Percentiles rank a stretch among this genome's conserved stretches.
phyloP scores from a whole-genome alignment of 345 rosid genomes.

The Excoecaria cochinchinensis region DNA sequence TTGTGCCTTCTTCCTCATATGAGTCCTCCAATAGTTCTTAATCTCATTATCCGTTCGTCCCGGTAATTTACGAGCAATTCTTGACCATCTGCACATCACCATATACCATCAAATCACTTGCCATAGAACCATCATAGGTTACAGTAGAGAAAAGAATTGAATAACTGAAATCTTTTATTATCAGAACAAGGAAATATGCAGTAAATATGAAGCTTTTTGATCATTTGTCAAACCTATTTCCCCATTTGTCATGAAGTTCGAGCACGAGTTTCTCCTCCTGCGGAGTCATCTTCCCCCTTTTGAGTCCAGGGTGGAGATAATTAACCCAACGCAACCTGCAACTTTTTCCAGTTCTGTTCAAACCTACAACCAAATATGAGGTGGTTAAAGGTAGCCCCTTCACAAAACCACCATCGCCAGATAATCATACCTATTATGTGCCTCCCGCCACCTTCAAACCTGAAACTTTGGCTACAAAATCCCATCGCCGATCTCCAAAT shows the following conservation, averaged over 20 bases:
- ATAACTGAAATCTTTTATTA: neutral
- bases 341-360: conserved; percentile 97
- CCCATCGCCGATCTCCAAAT: conserved; percentile 98
- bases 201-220: neutral
- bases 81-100: conserved; percentile 73
- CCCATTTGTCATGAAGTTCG: conserved; percentile 94
- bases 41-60: conserved; percentile 97
- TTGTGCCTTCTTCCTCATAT: conserved; percentile 84
- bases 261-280: conserved; percentile 90
- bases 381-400: conserved; percentile 53
- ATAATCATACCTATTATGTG: conserved; percentile 68
- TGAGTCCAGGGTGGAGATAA: conserved; percentile 94
- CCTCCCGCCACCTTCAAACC: conserved; percentile 99
- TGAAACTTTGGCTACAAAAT: conserved; percentile 96
- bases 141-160: neutral
- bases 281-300: conserved; percentile 93
- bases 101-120: neutral
- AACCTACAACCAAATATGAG: conserved; percentile 79
- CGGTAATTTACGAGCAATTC: conserved; percentile 86
- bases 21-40: conserved; percentile 96
- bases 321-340: conserved; percentile 99
- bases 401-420: conserved; percentile 48
- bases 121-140: neutral
- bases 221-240: conserved; percentile 67
- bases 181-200: neutral